Percentiles rank a stretch among this genome's conserved stretches.
Conservation (phyloP, 176 grass and related monocot species). For the Thinopyrum elongatum region DNA sequence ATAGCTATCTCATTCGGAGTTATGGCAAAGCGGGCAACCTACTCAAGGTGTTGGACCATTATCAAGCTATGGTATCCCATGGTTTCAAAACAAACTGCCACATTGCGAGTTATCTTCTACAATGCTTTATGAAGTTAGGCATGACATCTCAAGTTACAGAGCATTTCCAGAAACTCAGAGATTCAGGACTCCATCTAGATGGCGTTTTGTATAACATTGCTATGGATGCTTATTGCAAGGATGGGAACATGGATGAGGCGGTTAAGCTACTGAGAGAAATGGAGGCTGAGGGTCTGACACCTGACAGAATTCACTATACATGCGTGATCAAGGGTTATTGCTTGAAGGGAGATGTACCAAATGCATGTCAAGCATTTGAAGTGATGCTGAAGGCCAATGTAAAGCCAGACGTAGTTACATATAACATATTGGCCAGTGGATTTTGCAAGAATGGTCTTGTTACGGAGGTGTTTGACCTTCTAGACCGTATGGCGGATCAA, state of each 20-base stretch:
- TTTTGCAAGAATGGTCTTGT: conserved; percentile 62
- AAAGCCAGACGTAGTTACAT: conserved; percentile 66
- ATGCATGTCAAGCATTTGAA: conserved; percentile 53
- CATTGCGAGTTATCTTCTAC: conserved; percentile 56
- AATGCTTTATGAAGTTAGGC: conserved; percentile 50
- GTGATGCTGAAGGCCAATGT: conserved; percentile 64
- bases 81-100: conserved; percentile 49
- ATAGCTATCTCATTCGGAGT: conserved; percentile 56
- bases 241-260: conserved; percentile 56
- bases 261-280: conserved; percentile 70
- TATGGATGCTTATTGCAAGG: conserved; percentile 60
- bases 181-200: conserved; percentile 53
- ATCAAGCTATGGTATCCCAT: conserved; percentile 52
- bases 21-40: conserved; percentile 54
- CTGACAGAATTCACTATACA: conserved; percentile 80
- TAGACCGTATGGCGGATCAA: conserved; percentile 63
- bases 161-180: conserved; percentile 57
- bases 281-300: conserved; percentile 44
- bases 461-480: conserved; percentile 57
- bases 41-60: conserved; percentile 56
- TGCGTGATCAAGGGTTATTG: conserved; percentile 77
- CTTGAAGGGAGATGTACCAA: conserved; percentile 57
- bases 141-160: conserved; percentile 42
- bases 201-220: conserved; percentile 67
- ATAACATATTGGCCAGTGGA: conserved; percentile 63